phyloP scores from a whole-genome alignment of 768 basidiomycete species.

The Boletus reticuloceps region DNA sequence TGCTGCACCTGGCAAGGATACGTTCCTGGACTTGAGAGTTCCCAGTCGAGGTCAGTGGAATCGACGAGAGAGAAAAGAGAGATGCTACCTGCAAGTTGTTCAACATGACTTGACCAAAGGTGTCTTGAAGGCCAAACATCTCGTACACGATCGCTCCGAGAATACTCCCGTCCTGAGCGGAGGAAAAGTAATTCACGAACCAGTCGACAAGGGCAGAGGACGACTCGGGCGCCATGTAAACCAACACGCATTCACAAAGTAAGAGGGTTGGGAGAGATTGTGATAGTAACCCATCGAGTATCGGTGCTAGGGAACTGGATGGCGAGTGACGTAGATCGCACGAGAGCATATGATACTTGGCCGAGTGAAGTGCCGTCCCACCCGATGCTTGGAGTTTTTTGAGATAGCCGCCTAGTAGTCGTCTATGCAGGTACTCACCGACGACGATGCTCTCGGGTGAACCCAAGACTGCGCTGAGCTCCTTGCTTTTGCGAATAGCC shows the following conservation, averaged over 20 bases:
- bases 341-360: constrained; percentile 56
- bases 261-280: constrained; percentile 70
- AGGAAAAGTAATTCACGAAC: constrained; percentile 59
- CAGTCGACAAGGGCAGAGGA: constrained; percentile 65
- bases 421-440: constrained; percentile 10
- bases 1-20: constrained; percentile 69
- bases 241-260: constrained; percentile 87
- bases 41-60: too few relatives aligned
- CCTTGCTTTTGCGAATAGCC: constrained; percentile 67
- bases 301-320: constrained; percentile 40
- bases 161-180: constrained; percentile 4
- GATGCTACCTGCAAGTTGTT: constrained; percentile 70
- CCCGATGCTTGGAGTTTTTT: constrained; percentile 8
- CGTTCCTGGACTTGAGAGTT: constrained; percentile 56
- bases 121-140: constrained; percentile 85
- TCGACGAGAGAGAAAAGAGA: not conserved
- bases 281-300: constrained; percentile 48
- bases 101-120: constrained; percentile 92
- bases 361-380: constrained; percentile 36
- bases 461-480: constrained; percentile 26
- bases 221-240: constrained; percentile 67
- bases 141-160: constrained; percentile 73
- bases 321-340: constrained; percentile 71
- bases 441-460: constrained; percentile 14
- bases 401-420: not conserved